Conservation (phyloP, 2,329 filamentous ascomycete genomes). For the Monosporascus sp. region DNA sequence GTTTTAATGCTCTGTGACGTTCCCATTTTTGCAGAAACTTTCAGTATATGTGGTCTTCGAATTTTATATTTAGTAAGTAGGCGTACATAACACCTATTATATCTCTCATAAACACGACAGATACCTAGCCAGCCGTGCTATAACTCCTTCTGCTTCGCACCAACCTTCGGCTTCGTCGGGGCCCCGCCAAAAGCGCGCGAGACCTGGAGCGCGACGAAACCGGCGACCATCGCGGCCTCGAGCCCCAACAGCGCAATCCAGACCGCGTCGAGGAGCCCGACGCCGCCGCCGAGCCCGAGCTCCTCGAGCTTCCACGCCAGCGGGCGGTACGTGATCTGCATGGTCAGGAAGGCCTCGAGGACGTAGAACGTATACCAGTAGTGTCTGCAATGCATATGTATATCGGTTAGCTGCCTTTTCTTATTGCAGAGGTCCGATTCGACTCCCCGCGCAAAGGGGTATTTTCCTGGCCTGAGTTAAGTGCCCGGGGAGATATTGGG, state of each 20-base stretch:
- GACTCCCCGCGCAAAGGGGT: too few relatives aligned
- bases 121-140: background rate
- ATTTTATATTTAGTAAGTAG: too few relatives aligned
- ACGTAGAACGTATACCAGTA: slow-evolving; percentile 18
- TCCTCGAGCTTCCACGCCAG: slow-evolving; percentile 8
- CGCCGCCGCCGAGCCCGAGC: background rate
- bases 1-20: too few relatives aligned
- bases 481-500: too few relatives aligned
- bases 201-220: background rate
- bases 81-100: too few relatives aligned
- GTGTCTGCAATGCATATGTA: slow-evolving; percentile 2
- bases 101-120: too few relatives aligned
- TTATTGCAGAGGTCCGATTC: background rate
- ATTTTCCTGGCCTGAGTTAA: too few relatives aligned
- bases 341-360: slow-evolving; percentile 13
- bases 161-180: background rate
- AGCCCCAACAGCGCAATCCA: background rate
- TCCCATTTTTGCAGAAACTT: too few relatives aligned
- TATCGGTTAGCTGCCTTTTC: background rate
- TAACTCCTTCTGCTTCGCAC: background rate
- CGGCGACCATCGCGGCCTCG: background rate
- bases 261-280: background rate
- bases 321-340: slow-evolving; percentile 14
- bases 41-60: too few relatives aligned
- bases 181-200: background rate